Conservation (phyloP, 176 grass and related monocot genomes). For the Hyparrhenia diplandra region DNA sequence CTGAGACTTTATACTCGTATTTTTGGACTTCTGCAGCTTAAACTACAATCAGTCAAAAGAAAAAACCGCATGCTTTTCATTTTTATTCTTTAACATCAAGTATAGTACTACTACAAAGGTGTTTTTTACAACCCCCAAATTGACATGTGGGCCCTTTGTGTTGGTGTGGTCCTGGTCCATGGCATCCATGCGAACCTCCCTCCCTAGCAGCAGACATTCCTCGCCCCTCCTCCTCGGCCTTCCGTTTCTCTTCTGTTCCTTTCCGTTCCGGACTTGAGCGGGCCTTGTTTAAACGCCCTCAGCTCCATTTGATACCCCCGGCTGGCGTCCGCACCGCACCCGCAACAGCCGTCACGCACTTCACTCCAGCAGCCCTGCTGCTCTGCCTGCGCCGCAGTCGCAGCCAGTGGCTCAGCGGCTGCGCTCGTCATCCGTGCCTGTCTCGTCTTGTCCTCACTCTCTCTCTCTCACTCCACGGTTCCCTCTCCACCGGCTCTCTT, state of each 20-base stretch:
- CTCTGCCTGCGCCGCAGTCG: not conserved
- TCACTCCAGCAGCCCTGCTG: not conserved
- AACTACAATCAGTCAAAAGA: too few relatives aligned
- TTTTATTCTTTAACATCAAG: not conserved
- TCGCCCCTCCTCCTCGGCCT: not conserved
- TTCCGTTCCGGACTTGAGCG: constrained; percentile 41
- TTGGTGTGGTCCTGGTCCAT: constrained; percentile 4
- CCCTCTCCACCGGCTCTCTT: not conserved
- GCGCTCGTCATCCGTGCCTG: constrained; percentile 32
- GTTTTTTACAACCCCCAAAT: not conserved
- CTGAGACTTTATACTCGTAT: not conserved
- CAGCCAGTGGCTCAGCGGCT: constrained; percentile 16
- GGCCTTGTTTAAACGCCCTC: constrained; percentile 4
- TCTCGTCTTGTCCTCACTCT: constrained; percentile 14
- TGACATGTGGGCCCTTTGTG: not conserved
- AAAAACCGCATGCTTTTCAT: not conserved
- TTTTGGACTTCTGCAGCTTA: too few relatives aligned
- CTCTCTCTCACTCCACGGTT: not conserved
- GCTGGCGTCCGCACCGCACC: constrained; percentile 36
- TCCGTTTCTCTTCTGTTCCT: not conserved
- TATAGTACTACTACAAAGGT: not conserved
- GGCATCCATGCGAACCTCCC: too few relatives aligned
- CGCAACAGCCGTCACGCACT: constrained; percentile 10
- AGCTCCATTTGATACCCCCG: constrained; percentile 34
- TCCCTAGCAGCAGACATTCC: constrained; percentile 48